These are phyloP conservation scores for Ogataea paraovalis DNA, from an alignment of 805 yeast species.

Conservation along the genomic window DNA sequence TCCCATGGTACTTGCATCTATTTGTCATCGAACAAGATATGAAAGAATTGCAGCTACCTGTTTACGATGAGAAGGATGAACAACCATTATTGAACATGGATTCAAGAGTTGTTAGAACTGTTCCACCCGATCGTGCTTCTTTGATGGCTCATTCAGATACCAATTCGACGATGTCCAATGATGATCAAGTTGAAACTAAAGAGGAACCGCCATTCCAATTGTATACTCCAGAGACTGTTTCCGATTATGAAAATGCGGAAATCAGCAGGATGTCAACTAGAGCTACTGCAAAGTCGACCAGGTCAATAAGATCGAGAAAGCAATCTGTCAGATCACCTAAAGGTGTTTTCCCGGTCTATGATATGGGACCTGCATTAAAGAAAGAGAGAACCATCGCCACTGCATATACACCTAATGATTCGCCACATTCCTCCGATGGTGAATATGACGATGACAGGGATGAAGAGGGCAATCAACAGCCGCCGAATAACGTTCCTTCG, in stretches of 20 bases:
- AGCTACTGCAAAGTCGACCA: slow-evolving; percentile 1
- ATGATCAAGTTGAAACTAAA: slow-evolving; percentile 1
- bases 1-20: slow-evolving; percentile 73
- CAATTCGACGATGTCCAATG: not conserved
- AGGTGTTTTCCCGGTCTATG: slow-evolving; percentile 76
- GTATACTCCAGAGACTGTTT: not conserved
- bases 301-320: not conserved
- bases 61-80: slow-evolving; percentile 70
- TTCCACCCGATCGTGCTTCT: not conserved
- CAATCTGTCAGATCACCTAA: slow-evolving; percentile 50
- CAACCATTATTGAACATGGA: slow-evolving; percentile 76
- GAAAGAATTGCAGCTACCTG: slow-evolving; percentile 56
- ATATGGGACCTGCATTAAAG: slow-evolving; percentile 64
- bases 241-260: not conserved
- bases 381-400: slow-evolving; percentile 58
- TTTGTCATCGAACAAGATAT: slow-evolving; percentile 71
- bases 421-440: not conserved
- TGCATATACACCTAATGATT: slow-evolving; percentile 13
- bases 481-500: slow-evolving; percentile 25
- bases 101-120: slow-evolving; percentile 66
- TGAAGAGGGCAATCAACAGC: slow-evolving; percentile 9
- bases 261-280: not conserved
- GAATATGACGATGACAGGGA: slow-evolving; percentile 1
- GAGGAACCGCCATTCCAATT: slow-evolving; percentile 3
- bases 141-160: not conserved